phyloP scores from a whole-genome alignment of 164 flowering plant genomes.

The Magnolia sinica region DNA sequence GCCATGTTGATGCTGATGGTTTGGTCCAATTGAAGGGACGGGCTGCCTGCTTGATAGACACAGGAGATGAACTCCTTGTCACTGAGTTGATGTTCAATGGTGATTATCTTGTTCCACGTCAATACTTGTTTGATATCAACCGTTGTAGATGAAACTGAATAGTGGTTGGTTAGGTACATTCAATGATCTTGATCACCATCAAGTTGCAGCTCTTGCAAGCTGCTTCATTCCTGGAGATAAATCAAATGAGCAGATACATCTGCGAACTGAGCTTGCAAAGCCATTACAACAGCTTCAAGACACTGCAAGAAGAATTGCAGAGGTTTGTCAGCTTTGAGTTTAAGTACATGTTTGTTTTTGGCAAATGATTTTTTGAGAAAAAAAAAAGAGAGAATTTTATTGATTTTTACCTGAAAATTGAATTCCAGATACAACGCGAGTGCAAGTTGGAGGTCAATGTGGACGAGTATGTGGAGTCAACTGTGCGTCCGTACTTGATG shows the following conservation, averaged over 20 bases:
- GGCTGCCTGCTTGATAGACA: constrained; percentile 97
- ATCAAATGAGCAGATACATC: constrained; percentile 81
- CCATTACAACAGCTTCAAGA: constrained; percentile 97
- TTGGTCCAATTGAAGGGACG: constrained; percentile 95
- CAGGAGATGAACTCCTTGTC: constrained; percentile 97
- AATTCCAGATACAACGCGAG: constrained; percentile 82
- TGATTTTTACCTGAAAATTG: background rate
- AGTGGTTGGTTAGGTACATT: constrained; percentile 61
- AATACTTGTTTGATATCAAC: background rate
- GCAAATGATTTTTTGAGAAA: background rate
- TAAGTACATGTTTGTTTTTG: background rate
- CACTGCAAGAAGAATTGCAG: constrained; percentile 92
- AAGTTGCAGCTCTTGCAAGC: constrained; percentile 96
- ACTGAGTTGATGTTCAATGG: constrained; percentile 99
- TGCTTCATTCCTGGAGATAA: constrained; percentile 95
- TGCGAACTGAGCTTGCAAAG: constrained; percentile 85
- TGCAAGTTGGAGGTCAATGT: constrained; percentile 93
- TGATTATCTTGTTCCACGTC: constrained; percentile 15
- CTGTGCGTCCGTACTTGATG: constrained; percentile 88
- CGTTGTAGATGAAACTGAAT: constrained; percentile 5
- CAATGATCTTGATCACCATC: constrained; percentile 95
- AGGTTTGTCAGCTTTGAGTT: constrained; percentile 39
- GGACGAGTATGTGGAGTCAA: constrained; percentile 93
- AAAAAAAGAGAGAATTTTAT: background rate
- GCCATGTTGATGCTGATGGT: constrained; percentile 94